Conservation (phyloP, 1,139 yeast genomes). For the Yamadazyma diospyri region DNA sequence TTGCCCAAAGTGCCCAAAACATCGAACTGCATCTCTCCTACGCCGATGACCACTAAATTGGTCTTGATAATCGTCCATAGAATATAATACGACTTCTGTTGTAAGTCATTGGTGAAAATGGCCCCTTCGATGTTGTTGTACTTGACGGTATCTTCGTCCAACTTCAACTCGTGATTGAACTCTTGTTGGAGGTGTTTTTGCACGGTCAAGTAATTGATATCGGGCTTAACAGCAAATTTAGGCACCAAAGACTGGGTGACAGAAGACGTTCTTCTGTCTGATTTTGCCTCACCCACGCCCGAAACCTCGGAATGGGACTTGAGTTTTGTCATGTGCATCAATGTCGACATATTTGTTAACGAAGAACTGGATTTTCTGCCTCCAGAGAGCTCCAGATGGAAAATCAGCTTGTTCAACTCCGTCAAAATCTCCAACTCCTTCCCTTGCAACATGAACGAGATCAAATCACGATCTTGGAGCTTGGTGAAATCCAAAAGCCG, state of each 20-base stretch:
- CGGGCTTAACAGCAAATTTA: conserved; percentile 35
- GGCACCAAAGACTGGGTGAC: conserved; percentile 23
- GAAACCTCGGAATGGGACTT: conserved; percentile 23
- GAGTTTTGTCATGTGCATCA: conserved; percentile 22
- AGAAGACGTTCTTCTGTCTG: conserved; percentile 26
- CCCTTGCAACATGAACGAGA: conserved; percentile 30
- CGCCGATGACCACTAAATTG: conserved; percentile 25
- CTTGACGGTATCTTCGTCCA: conserved; percentile 11
- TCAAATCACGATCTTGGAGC: conserved; percentile 29
- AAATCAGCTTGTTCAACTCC: conserved; percentile 34
- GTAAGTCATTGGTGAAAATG: conserved; percentile 38
- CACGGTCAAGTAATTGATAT: conserved; percentile 3
- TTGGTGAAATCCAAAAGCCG: conserved; percentile 24
- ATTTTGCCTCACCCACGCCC: conserved; percentile 14
- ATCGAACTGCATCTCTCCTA: conserved; percentile 37
- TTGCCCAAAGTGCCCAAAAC: conserved; percentile 19
- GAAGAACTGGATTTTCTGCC: conserved; percentile 35
- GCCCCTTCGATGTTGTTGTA: conserved; percentile 33
- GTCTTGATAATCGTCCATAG: conserved; percentile 28
- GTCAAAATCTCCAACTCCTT: conserved; percentile 37
- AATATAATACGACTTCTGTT: conserved; percentile 33
- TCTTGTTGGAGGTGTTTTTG: conserved; percentile 6
- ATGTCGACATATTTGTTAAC: conserved; percentile 27
- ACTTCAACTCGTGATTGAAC: conserved; percentile 1
- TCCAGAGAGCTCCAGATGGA: conserved; percentile 34